phyloP scores from a whole-genome alignment of 2,329 filamentous ascomycete species.

The Neonectria sp. region DNA sequence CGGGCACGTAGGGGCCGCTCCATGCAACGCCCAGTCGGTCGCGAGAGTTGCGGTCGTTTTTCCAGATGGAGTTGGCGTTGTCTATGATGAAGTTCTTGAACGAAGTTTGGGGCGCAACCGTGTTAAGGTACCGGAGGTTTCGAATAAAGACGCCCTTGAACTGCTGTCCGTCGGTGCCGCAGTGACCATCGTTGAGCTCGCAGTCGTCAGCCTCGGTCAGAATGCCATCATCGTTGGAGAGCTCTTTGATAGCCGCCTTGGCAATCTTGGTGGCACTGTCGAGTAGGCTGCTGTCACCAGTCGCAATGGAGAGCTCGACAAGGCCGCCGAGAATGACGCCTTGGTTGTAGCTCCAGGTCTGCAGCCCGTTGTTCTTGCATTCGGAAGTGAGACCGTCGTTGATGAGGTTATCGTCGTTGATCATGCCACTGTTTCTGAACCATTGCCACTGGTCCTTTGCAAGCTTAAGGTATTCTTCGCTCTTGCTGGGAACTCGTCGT shows the following conservation, averaged over 20 bases:
- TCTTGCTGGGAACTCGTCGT: slow-evolving; percentile 58
- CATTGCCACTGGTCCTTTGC: slow-evolving; percentile 68
- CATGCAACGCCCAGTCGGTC: slow-evolving; percentile 74
- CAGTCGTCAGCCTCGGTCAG: slow-evolving; percentile 58
- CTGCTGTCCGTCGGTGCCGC: slow-evolving; percentile 68
- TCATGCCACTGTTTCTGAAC: slow-evolving; percentile 66
- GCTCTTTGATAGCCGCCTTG: slow-evolving; percentile 62
- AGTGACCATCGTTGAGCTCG: slow-evolving; percentile 54
- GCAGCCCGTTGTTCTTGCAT: slow-evolving; percentile 67
- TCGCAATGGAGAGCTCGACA: slow-evolving; percentile 65
- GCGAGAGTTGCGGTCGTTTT: slow-evolving; percentile 64
- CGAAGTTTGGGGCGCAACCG: slow-evolving; percentile 61
- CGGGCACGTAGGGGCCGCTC: slow-evolving; percentile 70
- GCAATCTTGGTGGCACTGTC: slow-evolving; percentile 64
- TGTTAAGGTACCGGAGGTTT: slow-evolving; percentile 73
- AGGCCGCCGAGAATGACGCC: slow-evolving; percentile 70
- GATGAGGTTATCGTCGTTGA: slow-evolving; percentile 65
- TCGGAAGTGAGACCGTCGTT: slow-evolving; percentile 66
- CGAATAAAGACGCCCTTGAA: slow-evolving; percentile 82
- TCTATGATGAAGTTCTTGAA: slow-evolving; percentile 70
- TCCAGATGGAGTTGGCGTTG: slow-evolving; percentile 79
- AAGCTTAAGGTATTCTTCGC: slow-evolving; percentile 61
- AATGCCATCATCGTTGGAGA: slow-evolving; percentile 63
- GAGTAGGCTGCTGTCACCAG: slow-evolving; percentile 58
- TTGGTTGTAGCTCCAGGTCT: slow-evolving; percentile 71